Conservation (phyloP, 1,139 yeast species). For the Geotrichum candidum region DNA sequence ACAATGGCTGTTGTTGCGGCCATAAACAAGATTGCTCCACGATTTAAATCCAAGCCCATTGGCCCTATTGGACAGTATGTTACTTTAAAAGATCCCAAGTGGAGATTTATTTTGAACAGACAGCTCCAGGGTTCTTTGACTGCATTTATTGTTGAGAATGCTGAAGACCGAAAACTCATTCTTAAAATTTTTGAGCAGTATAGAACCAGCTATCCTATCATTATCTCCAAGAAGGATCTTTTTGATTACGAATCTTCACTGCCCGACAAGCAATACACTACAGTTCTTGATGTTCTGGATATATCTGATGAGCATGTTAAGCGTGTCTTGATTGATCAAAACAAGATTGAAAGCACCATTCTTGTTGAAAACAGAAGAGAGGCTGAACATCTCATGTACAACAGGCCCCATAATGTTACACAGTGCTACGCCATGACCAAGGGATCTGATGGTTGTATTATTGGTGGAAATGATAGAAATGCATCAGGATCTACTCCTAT, state of each 20-base stretch:
- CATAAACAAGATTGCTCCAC: conserved; percentile 33
- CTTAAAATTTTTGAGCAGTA: conserved; percentile 40
- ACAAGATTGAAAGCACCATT: conserved; percentile 53
- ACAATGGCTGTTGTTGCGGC: conserved; percentile 42
- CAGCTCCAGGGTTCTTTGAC: conserved; percentile 45
- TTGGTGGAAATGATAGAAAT: conserved; percentile 12
- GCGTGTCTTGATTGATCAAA: conserved; percentile 60
- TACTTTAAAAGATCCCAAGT: conserved; percentile 52
- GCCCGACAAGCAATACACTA: conserved; percentile 38
- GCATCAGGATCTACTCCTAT: conserved; percentile 55
- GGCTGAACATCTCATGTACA: conserved; percentile 46
- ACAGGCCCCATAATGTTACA: conserved; percentile 40
- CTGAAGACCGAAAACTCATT: conserved; percentile 52
- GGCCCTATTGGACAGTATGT: conserved; percentile 78
- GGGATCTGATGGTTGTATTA: conserved; percentile 40
- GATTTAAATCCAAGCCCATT: conserved; percentile 50
- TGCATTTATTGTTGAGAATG: conserved; percentile 62
- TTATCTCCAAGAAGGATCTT: conserved; percentile 50
- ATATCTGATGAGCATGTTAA: conserved; percentile 50
- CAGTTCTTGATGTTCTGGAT: conserved; percentile 56
- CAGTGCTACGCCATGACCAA: conserved; percentile 45
- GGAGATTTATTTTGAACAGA: conserved; percentile 60
- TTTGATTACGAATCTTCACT: conserved; percentile 46
- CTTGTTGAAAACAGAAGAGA: conserved; percentile 46
- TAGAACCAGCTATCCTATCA: conserved; percentile 34